These are phyloP conservation scores for Exobasidium rhododendri DNA, from an alignment of 1,284 basidiomycete species.

Conservation along the genomic window DNA sequence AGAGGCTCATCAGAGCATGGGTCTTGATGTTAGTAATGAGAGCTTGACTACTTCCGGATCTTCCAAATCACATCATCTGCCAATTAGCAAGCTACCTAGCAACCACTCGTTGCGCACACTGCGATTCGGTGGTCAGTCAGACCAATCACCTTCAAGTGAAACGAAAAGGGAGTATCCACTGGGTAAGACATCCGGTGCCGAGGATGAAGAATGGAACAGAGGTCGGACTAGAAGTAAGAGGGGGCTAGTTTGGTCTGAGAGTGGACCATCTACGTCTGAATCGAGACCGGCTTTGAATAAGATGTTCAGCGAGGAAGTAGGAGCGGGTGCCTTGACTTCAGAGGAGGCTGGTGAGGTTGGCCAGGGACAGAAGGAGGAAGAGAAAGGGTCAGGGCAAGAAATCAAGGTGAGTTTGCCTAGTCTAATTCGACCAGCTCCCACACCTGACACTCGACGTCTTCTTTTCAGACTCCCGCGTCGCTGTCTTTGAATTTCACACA, in stretches of 20 bases:
- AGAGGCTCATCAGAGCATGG: conserved; percentile 1
- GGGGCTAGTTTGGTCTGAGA: conserved; percentile 7
- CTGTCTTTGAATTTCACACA: not conserved
- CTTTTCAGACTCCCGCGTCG: not conserved
- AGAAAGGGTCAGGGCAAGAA: no score
- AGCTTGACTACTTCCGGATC: not conserved
- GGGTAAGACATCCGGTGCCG: not conserved
- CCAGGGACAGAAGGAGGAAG: no score
- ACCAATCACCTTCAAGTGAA: not conserved
- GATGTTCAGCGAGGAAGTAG: not conserved
- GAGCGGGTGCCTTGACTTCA: not conserved
- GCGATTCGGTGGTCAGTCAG: not conserved
- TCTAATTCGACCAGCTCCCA: not conserved
- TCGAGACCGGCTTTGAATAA: not conserved
- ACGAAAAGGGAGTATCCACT: not conserved
- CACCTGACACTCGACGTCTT: not conserved
- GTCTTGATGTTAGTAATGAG: not conserved
- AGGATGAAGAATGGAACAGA: not conserved
- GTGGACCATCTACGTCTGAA: not conserved
- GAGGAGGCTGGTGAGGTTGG: no score
- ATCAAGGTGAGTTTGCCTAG: no score
- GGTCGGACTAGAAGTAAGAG: conserved; percentile 8
- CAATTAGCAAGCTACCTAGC: not conserved
- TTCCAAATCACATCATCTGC: not conserved
- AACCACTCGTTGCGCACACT: conserved; percentile 4